Conservation (phyloP, 495 filamentous ascomycete genomes). For the Lasiosphaeria hispida region DNA sequence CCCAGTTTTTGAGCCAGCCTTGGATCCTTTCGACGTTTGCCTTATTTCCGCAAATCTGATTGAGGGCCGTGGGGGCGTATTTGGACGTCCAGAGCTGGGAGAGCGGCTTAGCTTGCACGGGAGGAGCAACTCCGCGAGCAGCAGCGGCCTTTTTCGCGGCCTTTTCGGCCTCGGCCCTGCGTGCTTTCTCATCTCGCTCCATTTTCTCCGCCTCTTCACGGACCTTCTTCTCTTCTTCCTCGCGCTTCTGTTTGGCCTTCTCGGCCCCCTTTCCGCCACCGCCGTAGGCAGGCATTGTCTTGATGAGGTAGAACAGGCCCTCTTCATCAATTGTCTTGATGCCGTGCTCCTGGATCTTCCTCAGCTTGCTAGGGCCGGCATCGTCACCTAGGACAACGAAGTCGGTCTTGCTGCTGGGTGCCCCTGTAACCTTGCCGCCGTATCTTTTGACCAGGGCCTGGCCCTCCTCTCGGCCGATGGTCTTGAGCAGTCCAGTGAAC, state of each 20-base stretch:
- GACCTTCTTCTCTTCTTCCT: constrained; percentile 75
- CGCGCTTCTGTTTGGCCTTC: constrained; percentile 75
- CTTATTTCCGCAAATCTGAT: constrained; percentile 96
- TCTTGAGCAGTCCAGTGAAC: constrained; percentile 86
- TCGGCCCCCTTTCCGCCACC: constrained; percentile 85
- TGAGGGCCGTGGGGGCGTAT: constrained; percentile 80
- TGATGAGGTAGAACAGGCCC: constrained; percentile 85
- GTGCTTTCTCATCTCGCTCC: constrained; percentile 62
- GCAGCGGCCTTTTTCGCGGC: constrained; percentile 46
- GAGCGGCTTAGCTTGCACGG: constrained; percentile 46
- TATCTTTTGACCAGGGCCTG: constrained; percentile 86
- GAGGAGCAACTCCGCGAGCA: constrained; percentile 37
- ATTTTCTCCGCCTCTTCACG: constrained; percentile 76
- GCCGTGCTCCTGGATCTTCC: constrained; percentile 71
- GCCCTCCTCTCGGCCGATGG: constrained; percentile 78
- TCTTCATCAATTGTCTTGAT: constrained; percentile 93
- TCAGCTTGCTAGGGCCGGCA: constrained; percentile 91
- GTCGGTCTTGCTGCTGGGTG: constrained; percentile 86
- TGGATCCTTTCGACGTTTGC: constrained; percentile 83
- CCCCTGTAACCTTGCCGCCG: constrained; percentile 84
- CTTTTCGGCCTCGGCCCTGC: constrained; percentile 48
- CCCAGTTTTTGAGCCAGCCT: constrained; percentile 81
- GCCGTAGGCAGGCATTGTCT: constrained; percentile 77
- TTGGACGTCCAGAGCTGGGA: constrained; percentile 91
- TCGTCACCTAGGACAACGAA: constrained; percentile 90